A percentile compares a stretch with the other conserved stretches of the same genome.
Conservation (phyloP, 192 early-diverging fungal species). For the Umbelopsis sp. region DNA sequence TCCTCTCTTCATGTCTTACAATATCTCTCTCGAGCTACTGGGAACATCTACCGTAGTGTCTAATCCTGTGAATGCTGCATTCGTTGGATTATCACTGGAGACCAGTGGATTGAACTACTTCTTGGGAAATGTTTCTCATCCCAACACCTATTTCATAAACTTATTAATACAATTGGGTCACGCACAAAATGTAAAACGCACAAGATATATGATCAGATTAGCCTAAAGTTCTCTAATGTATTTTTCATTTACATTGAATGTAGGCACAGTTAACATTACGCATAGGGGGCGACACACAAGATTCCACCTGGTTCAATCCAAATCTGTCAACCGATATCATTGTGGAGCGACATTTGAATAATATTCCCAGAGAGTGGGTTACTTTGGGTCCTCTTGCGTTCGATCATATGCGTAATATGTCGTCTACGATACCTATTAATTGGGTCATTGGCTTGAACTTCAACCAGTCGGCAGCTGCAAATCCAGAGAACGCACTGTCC, state of each 20-base stretch:
- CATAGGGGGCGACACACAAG: not conserved
- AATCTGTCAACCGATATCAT: not conserved
- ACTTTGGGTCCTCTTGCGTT: not conserved
- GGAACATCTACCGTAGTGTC: not conserved
- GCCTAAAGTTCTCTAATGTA: not conserved
- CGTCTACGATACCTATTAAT: not conserved
- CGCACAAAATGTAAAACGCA: not conserved
- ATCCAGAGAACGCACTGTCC: not conserved
- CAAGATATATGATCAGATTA: not conserved
- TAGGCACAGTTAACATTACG: not conserved
- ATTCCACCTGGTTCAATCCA: not conserved
- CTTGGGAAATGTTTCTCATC: not conserved
- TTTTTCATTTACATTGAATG: not conserved
- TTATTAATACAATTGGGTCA: not conserved
- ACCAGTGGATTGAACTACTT: conserved; percentile 3
- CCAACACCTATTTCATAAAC: not conserved
- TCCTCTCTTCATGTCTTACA: not conserved
- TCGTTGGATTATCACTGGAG: conserved; percentile 4
- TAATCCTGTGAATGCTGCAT: not conserved
- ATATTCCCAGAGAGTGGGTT: not conserved
- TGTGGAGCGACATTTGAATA: not conserved
- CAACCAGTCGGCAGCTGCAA: not conserved
- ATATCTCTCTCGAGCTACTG: not conserved
- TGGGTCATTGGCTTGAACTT: conserved; percentile 2
- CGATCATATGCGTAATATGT: not conserved